A percentile compares a stretch with the other conserved stretches of the same genome.
These are phyloP conservation scores for Candida pseudoviswanathii DNA, from an alignment of 1,139 yeast species.

Conservation along the genomic window DNA sequence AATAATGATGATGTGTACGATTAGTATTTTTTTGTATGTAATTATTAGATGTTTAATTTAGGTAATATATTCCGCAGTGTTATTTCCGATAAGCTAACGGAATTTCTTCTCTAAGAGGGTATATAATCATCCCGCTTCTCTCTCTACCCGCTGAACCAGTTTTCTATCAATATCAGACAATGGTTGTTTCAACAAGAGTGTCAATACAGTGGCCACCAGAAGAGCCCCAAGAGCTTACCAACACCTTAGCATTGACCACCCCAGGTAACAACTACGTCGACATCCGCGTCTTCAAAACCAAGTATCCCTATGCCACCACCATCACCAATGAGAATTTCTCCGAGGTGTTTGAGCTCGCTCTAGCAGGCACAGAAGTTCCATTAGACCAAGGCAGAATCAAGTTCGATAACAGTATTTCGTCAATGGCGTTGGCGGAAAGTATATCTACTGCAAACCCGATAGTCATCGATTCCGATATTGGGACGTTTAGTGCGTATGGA, in stretches of 20 bases:
- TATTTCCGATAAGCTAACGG: not conserved
- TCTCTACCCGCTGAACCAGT: no score
- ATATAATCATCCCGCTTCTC: no score
- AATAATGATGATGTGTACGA: not conserved
- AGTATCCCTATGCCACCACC: constrained; percentile 24
- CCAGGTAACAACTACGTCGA: constrained; percentile 50
- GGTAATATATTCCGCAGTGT: constrained; percentile 3
- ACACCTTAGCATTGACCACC: constrained; percentile 55
- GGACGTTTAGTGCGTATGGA: constrained; percentile 44
- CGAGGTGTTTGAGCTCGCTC: constrained; percentile 39
- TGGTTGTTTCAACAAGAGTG: constrained; percentile 46
- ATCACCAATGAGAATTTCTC: not conserved
- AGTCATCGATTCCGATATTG: constrained; percentile 39
- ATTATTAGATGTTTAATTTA: not conserved
- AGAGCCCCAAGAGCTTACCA: constrained; percentile 46
- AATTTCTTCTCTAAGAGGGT: not conserved
- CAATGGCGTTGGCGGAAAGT: constrained; percentile 32
- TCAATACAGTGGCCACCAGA: constrained; percentile 57
- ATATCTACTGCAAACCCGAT: constrained; percentile 24
- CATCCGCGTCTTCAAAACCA: constrained; percentile 28
- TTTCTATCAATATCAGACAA: constrained; percentile 6
- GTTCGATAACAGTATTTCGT: constrained; percentile 49
- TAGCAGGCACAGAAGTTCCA: constrained; percentile 40
- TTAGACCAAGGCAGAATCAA: constrained; percentile 30
- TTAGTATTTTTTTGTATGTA: not conserved